phyloP scores from a whole-genome alignment of 352 stramenopile genomes.

The Phytopythium mirpurense region DNA sequence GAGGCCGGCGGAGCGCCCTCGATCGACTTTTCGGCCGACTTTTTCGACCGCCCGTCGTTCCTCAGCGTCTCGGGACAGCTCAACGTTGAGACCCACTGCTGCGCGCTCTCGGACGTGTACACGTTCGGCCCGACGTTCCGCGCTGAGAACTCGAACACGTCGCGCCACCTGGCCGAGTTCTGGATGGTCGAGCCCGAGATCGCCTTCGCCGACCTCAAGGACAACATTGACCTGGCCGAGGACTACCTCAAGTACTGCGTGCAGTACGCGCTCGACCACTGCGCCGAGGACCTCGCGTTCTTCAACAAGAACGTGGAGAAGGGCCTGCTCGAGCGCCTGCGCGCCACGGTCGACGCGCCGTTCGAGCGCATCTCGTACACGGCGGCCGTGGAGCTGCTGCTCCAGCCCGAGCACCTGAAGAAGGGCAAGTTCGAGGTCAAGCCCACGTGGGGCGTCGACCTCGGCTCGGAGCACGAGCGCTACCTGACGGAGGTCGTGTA shows the following conservation, averaged over 20 bases:
- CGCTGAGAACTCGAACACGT: constrained; percentile 98
- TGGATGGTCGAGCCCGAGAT: constrained; percentile 98
- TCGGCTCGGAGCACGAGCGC: constrained; percentile 96
- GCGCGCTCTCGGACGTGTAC: constrained; percentile 89
- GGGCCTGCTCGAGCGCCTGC: constrained; percentile 70
- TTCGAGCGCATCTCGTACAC: constrained; percentile 91
- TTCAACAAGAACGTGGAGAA: constrained; percentile 93
- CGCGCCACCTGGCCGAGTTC: constrained; percentile 97
- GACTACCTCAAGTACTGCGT: constrained; percentile 96
- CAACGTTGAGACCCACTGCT: constrained; percentile 94
- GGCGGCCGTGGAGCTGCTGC: constrained; percentile 92
- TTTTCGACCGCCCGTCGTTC: constrained; percentile 85
- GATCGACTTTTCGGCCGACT: constrained; percentile 91
- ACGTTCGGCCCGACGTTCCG: constrained; percentile 99
- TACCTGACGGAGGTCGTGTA: constrained; percentile 92
- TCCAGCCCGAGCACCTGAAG: constrained; percentile 74
- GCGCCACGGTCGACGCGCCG: constrained; percentile 36
- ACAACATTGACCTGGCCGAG: constrained; percentile 94
- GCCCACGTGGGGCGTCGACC: constrained; percentile 93
- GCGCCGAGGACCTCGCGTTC: constrained; percentile 90
- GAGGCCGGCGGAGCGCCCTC: constrained; percentile 18
- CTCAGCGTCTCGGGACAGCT: constrained; percentile 97
- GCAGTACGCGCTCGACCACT: constrained; percentile 91
- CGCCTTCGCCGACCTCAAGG: constrained; percentile 81
- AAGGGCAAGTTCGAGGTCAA: constrained; percentile 88